Conservation (phyloP, 2,329 filamentous ascomycete species). For the Gaeumannomyces tritici region DNA sequence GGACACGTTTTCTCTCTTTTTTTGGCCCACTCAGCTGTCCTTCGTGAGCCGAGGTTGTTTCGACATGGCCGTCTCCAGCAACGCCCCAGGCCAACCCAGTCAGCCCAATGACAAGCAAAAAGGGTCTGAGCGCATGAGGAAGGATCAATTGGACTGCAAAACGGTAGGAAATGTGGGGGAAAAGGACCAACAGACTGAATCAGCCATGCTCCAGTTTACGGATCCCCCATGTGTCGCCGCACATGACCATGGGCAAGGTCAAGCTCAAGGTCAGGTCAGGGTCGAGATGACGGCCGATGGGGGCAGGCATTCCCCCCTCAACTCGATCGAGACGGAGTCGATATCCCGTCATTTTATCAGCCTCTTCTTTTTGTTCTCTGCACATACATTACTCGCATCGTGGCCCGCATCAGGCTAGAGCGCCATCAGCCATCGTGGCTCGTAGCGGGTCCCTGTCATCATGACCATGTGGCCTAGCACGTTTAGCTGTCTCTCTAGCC, state of each 20-base stretch:
- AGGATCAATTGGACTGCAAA: too few relatives aligned
- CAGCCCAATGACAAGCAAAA: too few relatives aligned
- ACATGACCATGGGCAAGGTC: not conserved
- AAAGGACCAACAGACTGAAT: not conserved
- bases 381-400: not conserved
- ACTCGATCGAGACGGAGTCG: not conserved
- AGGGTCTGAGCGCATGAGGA: too few relatives aligned
- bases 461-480: too few relatives aligned
- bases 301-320: not conserved
- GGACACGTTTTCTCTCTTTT: too few relatives aligned
- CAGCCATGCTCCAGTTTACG: not conserved
- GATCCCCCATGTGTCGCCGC: not conserved
- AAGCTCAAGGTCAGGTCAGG: too few relatives aligned
- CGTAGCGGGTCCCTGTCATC: too few relatives aligned
- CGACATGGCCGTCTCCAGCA: too few relatives aligned
- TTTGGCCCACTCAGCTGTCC: too few relatives aligned
- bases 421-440: not conserved
- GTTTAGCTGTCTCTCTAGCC: too few relatives aligned
- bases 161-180: not conserved
- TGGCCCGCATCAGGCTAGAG: not conserved
- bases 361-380: not conserved
- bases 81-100: too few relatives aligned
- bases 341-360: not conserved
- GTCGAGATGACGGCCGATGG: not conserved
- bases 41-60: not conserved